Evolutionary conservation across 768 basidiomycete species (phyloP), one percentile per base, ranked within the genome.

Genomic region (Boletus edulis): DNA sequence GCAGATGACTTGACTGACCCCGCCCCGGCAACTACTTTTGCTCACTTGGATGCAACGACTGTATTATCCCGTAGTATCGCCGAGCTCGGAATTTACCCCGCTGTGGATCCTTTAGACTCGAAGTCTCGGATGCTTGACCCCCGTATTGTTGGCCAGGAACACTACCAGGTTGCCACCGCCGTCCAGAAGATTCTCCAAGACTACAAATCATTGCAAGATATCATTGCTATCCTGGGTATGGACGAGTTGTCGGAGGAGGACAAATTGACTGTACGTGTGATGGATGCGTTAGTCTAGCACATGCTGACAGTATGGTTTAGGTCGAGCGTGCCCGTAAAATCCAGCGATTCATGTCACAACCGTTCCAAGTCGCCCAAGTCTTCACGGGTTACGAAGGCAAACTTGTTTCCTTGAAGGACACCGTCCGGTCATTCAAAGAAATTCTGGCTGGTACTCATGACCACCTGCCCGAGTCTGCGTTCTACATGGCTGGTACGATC

Each of bases 1-100:
- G 97, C 97, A 66, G 97, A 98, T 76, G 97, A 98, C 81, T 91
- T 99, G 92, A 99, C 97, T 69, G 97, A 98, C 81, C 97, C 97
- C 62, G 97, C 97, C 57, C 97, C 97, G 39, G 97, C 97, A 60
- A 99, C 97, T 62, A 98, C 97, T 67, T 98, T 98, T 80, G 96
- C 96, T 75, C 97, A 98, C 76, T 92, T 99, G 91, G 97, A 99
- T 73, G 96, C 97, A 65, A 99, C 97, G 64, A 98, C 97, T 70
- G 95, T 98, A 73, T 83, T 99, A 78, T 99, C 97, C 53, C 97
- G 97, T 83, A 87, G 91, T 78, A 98, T 99, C 76, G 94, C 94
- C 67, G 94, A 96, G 76, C 86, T 97, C 62, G 94, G 94, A 87
- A 97, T 98, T 76, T 99, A 99, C 82, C 97, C 97, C 61, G 97